Base-by-base conservation (phyloP, 23 red algal species). In the Gracilaria vermiculophylla region DNA sequence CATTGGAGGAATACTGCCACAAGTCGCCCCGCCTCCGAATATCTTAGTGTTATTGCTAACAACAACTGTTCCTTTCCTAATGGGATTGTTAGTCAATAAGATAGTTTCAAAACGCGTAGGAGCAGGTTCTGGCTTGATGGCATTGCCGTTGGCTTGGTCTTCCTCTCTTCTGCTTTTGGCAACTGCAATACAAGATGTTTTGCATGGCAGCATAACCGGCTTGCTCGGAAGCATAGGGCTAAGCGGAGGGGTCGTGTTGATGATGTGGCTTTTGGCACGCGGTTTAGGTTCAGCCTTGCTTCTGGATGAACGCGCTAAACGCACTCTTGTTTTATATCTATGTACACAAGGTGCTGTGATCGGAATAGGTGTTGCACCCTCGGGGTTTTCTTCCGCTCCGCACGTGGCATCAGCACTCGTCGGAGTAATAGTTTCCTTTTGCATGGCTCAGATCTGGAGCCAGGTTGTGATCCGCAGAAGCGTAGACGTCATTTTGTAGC, bases 311-410 rank as follows among this genome's bases (percentile, higher is more conserved):
- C 50, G 84, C n/a, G 84, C 84, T 16, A 76, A 78, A 47, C 84
- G 84, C 39, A 88, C 84, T 77, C 84, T 88, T 43, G 69, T 88
- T 20, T 33, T 88, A 36, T 88, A 88, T 78, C 42, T 88, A 77
- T 88, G 84, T 77, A 88, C 84, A 25, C 84, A 76, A 45, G 84
- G 84, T 27, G 53, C 84, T 12, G 72, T 69, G 33, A 45, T 88
- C 50, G 84, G 69, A 42, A 76, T 69, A 45, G 84, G 84, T 31
- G 70, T 88, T 19, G 56, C 84, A 16, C 84, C 84, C 2, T 21
- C 50, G 6, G 84, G 84, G 17, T 88, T 77, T 64, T 57, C 84
- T 32, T 40, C 84, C n/a, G 69, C 72, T 12, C 84, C 84, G 42
- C 53, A 72, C 51, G 84, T 78, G 12, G 72, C 84, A 24, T 76